These are phyloP conservation scores for Coemansia sp. DNA, from an alignment of 192 early-diverging fungal genomes.

Conservation along the genomic window DNA sequence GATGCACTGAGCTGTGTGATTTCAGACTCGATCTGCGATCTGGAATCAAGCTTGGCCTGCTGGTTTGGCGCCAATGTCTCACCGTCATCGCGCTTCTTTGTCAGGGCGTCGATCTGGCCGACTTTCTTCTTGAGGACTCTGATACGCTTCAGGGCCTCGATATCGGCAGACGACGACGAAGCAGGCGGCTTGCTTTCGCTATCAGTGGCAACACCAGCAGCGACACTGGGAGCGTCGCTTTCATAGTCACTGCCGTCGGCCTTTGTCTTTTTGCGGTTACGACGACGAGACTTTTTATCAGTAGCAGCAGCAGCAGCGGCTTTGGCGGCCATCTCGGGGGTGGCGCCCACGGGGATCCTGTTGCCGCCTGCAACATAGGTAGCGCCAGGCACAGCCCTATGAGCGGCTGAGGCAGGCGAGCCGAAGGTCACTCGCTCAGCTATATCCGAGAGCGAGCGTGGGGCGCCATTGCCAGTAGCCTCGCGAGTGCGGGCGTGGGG, in stretches of 20 bases:
- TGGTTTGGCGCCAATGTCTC: constrained; percentile 74
- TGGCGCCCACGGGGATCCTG: constrained; percentile 41
- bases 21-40: constrained; percentile 36
- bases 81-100: constrained; percentile 74
- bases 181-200: background rate
- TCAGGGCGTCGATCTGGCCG: constrained; percentile 85
- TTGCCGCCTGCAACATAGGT: constrained; percentile 17
- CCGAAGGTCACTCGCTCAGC: constrained; percentile 41
- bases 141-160: constrained; percentile 86
- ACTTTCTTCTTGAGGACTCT: constrained; percentile 90
- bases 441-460: constrained; percentile 47
- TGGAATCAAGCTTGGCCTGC: constrained; percentile 39
- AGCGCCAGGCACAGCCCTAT: constrained; percentile 31
- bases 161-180: constrained; percentile 22
- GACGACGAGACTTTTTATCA: constrained; percentile 69
- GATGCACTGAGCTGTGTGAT: constrained; percentile 27
- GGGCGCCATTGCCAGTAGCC: constrained; percentile 23
- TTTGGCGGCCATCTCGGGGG: constrained; percentile 13
- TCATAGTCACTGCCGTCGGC: constrained; percentile 59
- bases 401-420: background rate
- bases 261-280: constrained; percentile 77
- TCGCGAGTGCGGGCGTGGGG: constrained; percentile 65
- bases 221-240: constrained; percentile 8
- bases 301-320: constrained; percentile 14
- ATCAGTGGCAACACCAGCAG: constrained; percentile 15